These are phyloP conservation scores for Neurospora sp. DNA, from an alignment of 495 filamentous ascomycete genomes.

Conservation along the genomic window DNA sequence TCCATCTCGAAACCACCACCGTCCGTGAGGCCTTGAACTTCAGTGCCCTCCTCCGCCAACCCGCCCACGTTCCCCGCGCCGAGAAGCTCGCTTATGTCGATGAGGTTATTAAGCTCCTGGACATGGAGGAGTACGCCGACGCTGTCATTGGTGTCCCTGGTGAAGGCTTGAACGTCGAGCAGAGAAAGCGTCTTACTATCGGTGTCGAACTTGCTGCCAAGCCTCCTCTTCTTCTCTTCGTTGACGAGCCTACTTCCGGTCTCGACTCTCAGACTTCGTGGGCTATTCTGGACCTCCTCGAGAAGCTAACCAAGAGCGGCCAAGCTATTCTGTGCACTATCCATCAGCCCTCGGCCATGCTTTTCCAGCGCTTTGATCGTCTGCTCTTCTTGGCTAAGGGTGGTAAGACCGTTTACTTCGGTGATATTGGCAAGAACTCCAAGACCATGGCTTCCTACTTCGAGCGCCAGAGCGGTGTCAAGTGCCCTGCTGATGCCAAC, in stretches of 20 bases:
- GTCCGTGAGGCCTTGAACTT: constrained; percentile 81
- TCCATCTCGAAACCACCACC: constrained; percentile 77
- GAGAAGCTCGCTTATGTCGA: constrained; percentile 86
- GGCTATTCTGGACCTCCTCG: constrained; percentile 68
- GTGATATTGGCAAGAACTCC: constrained; percentile 76
- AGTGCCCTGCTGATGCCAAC: constrained; percentile 70
- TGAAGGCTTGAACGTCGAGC: constrained; percentile 88
- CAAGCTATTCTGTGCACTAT: constrained; percentile 89
- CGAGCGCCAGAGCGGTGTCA: constrained; percentile 62
- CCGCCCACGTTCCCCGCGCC: constrained; percentile 50
- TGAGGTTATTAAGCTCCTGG: constrained; percentile 80
- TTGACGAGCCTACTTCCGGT: constrained; percentile 83
- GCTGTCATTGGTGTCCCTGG: constrained; percentile 81
- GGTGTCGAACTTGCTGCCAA: constrained; percentile 88
- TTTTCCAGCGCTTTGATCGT: constrained; percentile 87
- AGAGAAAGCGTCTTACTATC: constrained; percentile 81
- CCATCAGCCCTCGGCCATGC: constrained; percentile 82
- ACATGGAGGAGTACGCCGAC: constrained; percentile 82
- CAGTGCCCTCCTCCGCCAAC: constrained; percentile 76
- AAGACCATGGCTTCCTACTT: constrained; percentile 67
- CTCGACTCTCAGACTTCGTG: constrained; percentile 80
- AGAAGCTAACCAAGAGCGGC: constrained; percentile 72
- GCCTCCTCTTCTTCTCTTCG: constrained; percentile 79
- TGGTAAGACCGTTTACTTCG: constrained; percentile 83
- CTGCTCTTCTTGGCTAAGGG: constrained; percentile 75